Evolutionary conservation across 495 filamentous ascomycete genomes (phyloP).

Genomic region (Evansstolkia leycettana): DNA sequence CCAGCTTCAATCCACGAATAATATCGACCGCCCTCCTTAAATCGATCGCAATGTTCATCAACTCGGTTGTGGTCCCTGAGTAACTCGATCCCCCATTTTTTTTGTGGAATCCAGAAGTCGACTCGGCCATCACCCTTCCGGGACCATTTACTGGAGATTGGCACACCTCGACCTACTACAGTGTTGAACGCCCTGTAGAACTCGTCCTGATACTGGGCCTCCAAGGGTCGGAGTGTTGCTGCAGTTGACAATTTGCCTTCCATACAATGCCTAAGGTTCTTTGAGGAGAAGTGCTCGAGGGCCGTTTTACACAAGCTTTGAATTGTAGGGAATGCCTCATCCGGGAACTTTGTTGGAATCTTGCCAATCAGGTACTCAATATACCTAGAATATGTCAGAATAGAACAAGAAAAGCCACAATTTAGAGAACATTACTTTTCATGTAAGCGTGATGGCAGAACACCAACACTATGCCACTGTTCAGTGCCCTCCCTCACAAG

Average conservation of each 20-base stretch:
- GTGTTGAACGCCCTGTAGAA: slow-evolving; percentile 9
- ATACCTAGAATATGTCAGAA: slow-evolving; percentile 5
- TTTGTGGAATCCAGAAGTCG: slow-evolving; percentile 11
- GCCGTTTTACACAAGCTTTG: neutral
- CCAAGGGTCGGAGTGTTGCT: slow-evolving; percentile 5
- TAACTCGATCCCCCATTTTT: slow-evolving; percentile 11
- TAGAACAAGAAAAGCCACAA: slow-evolving; percentile 4
- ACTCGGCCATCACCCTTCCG: slow-evolving; percentile 7
- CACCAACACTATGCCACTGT: too few species aligned
- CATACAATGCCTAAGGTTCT: neutral
- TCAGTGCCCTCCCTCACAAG: slow-evolving; percentile 1
- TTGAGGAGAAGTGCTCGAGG: slow-evolving; percentile 2
- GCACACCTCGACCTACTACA: slow-evolving; percentile 10
- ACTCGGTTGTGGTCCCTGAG: slow-evolving; percentile 9
- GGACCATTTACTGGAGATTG: slow-evolving; percentile 11
- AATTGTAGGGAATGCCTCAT: slow-evolving; percentile 1
- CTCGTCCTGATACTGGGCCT: slow-evolving; percentile 14
- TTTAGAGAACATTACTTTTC: slow-evolving; percentile 6
- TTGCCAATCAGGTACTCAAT: slow-evolving; percentile 3
- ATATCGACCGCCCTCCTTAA: slow-evolving; percentile 7
- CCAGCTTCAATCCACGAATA: slow-evolving; percentile 5
- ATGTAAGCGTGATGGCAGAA: slow-evolving; percentile 8
- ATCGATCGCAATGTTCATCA: slow-evolving; percentile 6
- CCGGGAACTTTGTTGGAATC: neutral
- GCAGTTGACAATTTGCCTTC: slow-evolving; percentile 7